A percentile compares a stretch with the other conserved stretches of the same genome.
These are phyloP conservation scores for Salisapilia sapeloensis DNA, from an alignment of 352 stramenopile species.

Conservation along the genomic window DNA sequence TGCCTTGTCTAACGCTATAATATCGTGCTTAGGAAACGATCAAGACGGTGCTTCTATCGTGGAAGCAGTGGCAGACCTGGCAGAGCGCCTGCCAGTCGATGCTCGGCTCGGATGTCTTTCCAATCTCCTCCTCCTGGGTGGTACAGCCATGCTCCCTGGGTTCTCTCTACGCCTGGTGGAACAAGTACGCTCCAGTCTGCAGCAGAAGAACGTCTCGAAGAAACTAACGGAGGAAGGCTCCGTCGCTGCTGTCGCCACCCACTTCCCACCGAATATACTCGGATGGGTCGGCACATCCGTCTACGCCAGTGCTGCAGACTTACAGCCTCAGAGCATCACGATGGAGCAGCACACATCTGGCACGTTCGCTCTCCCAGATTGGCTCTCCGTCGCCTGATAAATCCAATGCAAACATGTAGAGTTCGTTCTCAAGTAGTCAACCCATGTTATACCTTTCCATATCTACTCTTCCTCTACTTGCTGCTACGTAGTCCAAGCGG, in stretches of 20 bases:
- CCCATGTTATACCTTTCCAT: neutral
- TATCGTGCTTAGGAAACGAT: conserved; percentile 6
- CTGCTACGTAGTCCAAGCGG: conserved; percentile 37
- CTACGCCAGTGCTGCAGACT: conserved; percentile 44
- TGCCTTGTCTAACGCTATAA: neutral
- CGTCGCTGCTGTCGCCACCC: conserved; percentile 17
- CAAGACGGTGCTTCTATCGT: conserved; percentile 30
- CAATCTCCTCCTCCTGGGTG: conserved; percentile 61
- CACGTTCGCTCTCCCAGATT: conserved; percentile 21
- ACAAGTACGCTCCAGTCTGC: conserved; percentile 19
- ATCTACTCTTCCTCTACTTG: conserved; percentile 11
- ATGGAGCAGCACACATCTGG: conserved; percentile 25
- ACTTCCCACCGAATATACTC: conserved; percentile 60
- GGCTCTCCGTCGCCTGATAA: conserved; percentile 42
- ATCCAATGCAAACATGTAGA: conserved; percentile 3
- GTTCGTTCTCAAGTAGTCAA: conserved; percentile 2
- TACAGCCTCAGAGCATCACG: conserved; percentile 20
- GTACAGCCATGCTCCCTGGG: conserved; percentile 59
- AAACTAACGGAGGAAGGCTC: conserved; percentile 9
- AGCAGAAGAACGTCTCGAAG: conserved; percentile 16
- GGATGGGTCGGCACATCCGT: conserved; percentile 63
- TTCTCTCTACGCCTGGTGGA: conserved; percentile 28
- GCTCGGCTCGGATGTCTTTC: conserved; percentile 39
- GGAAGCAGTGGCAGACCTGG: conserved; percentile 24
- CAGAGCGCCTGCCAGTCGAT: conserved; percentile 46